These are phyloP conservation scores for Tulasnella sp. DNA, from an alignment of 768 basidiomycete species.

Conservation along the genomic window DNA sequence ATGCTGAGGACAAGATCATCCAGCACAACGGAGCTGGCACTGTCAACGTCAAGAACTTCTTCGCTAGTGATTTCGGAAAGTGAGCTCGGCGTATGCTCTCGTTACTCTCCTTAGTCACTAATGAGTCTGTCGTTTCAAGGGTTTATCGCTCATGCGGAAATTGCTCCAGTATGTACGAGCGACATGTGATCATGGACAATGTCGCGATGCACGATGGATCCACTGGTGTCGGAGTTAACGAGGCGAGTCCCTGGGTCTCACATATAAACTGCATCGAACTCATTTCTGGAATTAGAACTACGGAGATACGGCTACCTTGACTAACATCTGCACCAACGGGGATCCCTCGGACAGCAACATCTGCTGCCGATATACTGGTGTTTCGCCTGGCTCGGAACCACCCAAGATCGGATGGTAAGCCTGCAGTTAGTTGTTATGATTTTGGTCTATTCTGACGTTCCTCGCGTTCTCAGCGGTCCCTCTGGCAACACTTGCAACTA, in stretches of 20 bases:
- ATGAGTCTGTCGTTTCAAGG: neutral
- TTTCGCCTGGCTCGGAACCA: neutral
- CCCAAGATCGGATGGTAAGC: neutral
- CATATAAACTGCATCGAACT: neutral
- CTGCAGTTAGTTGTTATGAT: neutral
- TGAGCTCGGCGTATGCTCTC: neutral
- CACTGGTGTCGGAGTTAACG: constrained; percentile 18
- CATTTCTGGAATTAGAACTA: neutral
- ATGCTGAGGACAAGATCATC: constrained; percentile 20
- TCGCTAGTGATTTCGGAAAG: constrained; percentile 7
- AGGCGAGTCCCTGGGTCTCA: neutral
- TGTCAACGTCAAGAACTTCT: constrained; percentile 1
- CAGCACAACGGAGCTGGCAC: constrained; percentile 15
- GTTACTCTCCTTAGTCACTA: neutral
- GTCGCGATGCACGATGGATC: constrained; percentile 10
- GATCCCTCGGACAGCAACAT: constrained; percentile 11
- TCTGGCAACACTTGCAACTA: constrained; percentile 4
- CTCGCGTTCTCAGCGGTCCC: neutral
- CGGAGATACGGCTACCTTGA: constrained; percentile 18
- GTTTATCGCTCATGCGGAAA: constrained; percentile 17
- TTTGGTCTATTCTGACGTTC: neutral
- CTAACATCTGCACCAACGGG: constrained; percentile 20
- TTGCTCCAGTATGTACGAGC: neutral
- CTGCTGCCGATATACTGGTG: neutral
- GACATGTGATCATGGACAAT: constrained; percentile 16